Evolutionary conservation across 1,284 basidiomycete species (phyloP).

Genomic region (Irpex sp.): DNA sequence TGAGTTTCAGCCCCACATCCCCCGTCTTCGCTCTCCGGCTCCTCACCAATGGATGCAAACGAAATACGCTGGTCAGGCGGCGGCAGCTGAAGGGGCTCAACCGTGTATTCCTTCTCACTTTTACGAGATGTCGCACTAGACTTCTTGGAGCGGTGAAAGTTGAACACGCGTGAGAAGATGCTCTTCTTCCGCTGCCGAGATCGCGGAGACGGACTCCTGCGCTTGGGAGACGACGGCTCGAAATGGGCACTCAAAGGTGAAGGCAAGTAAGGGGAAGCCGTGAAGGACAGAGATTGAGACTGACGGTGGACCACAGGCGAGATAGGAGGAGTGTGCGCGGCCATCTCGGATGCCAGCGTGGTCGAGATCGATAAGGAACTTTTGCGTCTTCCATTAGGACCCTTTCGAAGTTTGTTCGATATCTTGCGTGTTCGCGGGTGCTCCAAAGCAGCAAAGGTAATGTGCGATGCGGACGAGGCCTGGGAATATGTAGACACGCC

Average conservation of each 20-base stretch:
- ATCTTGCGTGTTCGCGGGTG: not conserved
- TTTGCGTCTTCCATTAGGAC: not conserved
- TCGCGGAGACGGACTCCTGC: not conserved
- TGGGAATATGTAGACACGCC: not conserved
- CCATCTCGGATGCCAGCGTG: not conserved
- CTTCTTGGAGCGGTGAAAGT: not conserved
- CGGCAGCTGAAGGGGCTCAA: not conserved
- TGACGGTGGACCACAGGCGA: not conserved
- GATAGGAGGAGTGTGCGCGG: not conserved
- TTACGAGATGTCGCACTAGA: not conserved
- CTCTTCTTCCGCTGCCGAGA: not conserved
- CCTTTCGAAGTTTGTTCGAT: not conserved
- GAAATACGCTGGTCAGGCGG: not conserved
- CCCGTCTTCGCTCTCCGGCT: not conserved
- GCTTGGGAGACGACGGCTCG: not conserved
- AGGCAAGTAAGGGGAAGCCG: not conserved
- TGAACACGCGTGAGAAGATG: not conserved
- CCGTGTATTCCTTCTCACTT: not conserved
- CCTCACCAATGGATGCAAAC: not conserved
- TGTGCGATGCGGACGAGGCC: not conserved
- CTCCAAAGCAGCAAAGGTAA: not conserved
- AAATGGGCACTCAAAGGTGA: not conserved
- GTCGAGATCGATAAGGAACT: not conserved
- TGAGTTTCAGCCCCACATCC: not conserved
- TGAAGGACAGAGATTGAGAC: not conserved